Evolutionary conservation across 2,329 filamentous ascomycete genomes (phyloP), one percentile per base, ranked within the genome.

Genomic region (Myriosclerotinia duriaeana): DNA sequence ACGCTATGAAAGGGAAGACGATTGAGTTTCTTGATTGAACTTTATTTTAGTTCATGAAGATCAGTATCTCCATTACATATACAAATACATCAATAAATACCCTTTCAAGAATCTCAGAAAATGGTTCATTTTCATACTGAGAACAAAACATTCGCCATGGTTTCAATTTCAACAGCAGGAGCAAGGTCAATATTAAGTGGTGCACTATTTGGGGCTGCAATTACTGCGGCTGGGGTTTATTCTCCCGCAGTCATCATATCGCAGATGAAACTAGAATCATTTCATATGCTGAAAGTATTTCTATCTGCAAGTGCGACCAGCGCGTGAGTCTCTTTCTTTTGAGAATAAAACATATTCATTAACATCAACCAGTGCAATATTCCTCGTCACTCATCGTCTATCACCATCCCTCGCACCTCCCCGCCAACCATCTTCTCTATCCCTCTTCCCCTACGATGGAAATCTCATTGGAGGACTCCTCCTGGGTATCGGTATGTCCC

Each of bases 231-330:
- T 1, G 87, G 87, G 40, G 85, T 90, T 66, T 84, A 84, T 72
- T 79, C 83, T 48, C 87, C 88, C 0, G 78, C 81, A 0, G 80
- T 88, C 56, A 87, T 91, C 71, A 76, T 85, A 66, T 78, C 80
- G 11, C 88, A 90, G 78, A 82, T 90, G 78, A 80, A 79, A 34
- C 78, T 89, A 55, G 77, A 82, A 58, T 83, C 88, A 73, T 89
- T 84, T 76, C 86, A 87, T 74, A 90, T 90, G 87, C 74, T 88
- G 40, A 83, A 89, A 76, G 81, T 82, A 12, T 90, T 90, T 72
- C 76, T 90, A 5, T 81, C 84, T 1, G 88, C 87, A 4, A 85
- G 85, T 12, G 87, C 84, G 36, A 82, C 80, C 71, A 89, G 85
- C 77, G 83, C 84, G 85, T 88, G 80, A 75, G 85, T 78, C 53